Evolutionary conservation across 78 protist genomes (phyloP), one percentile per base, ranked within the genome.

Genomic region (Tieghemostelium lacteum): DNA sequence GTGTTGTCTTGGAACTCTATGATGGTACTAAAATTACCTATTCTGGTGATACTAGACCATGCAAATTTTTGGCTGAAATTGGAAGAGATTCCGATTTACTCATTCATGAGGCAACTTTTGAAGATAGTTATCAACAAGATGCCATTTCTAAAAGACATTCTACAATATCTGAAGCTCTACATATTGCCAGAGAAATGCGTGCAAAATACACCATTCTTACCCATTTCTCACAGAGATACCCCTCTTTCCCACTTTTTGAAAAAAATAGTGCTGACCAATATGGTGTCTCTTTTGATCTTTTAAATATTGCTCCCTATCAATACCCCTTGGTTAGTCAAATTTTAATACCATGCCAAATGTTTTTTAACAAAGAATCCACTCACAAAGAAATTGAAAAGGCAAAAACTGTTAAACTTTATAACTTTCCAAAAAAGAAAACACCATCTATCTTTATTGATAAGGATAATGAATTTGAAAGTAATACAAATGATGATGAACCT

Each of bases 31-130:
- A 75, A n/a, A 0, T 87, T 26, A 55, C 88, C 7, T 98, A 88
- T 89, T 88, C 96, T 1, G 99, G 99, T 0, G 99, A 98, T 72
- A 95, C 98, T 37, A 76, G 98, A 31, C 99, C 99, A 5, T 88
- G 96, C 67, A 34, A 40, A 26, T 1, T 1, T 3, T 24, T 96
- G 0, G 86, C 77, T 20, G 50, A 34, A 36, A 83, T 36, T 5
- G 97, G 97, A 20, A 20, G 2, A 22, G 88, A 49, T 29, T 93
- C 96, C 26, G 37, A 22, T 14, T 40, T 97, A 0, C 55, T 95
- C n/a, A 39, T 98, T 12, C 99, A 98, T 73, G 99, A 98, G 78
- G 98, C 98, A 33, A 97, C 99, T 17, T 96, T 98, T 24, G 97
- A 95, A 16, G 98, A 97, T 52, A 97, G 75, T 5, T n/a, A 95